phyloP scores from a whole-genome alignment of 2,329 filamentous ascomycete species.

The Lachnellula hyalina region DNA sequence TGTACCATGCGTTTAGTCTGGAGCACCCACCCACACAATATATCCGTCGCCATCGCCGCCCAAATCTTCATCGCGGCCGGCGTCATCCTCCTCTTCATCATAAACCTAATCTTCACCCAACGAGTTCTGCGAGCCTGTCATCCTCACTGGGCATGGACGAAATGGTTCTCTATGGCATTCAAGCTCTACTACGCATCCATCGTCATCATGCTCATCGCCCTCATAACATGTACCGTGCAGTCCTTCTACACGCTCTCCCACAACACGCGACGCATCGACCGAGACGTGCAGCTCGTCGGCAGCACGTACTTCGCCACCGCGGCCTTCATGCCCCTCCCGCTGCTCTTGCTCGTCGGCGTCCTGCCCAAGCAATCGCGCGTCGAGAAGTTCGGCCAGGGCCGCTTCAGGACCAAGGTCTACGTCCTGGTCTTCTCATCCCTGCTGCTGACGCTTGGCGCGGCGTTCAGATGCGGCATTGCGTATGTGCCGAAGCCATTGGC shows the following conservation, averaged over 20 bases:
- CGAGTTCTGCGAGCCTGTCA: conserved; percentile 70
- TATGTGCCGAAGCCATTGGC: conserved; percentile 37
- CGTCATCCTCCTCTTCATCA: conserved; percentile 67
- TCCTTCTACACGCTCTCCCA: conserved; percentile 60
- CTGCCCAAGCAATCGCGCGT: conserved; percentile 38
- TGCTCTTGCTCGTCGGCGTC: conserved; percentile 45
- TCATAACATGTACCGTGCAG: conserved; percentile 61
- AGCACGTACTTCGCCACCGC: conserved; percentile 57
- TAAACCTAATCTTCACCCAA: conserved; percentile 74
- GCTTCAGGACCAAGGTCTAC: conserved; percentile 59
- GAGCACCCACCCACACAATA: conserved; percentile 45
- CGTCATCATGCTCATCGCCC: conserved; percentile 54
- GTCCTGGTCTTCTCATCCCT: conserved; percentile 55
- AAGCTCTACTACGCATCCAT: conserved; percentile 54
- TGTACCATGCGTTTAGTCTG: conserved; percentile 47
- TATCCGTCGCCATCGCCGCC: conserved; percentile 22
- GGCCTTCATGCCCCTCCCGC: conserved; percentile 60
- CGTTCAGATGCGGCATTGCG: conserved; percentile 57
- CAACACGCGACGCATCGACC: conserved; percentile 46
- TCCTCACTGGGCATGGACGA: conserved; percentile 65
- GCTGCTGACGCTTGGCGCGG: conserved; percentile 63
- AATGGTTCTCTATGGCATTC: conserved; percentile 46
- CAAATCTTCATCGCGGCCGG: conserved; percentile 24
- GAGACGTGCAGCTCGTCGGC: conserved; percentile 59
- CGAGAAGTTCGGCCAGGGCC: conserved; percentile 62